phyloP scores from a whole-genome alignment of 108 stramenopile genomes.

The Nitzschia putrida region DNA sequence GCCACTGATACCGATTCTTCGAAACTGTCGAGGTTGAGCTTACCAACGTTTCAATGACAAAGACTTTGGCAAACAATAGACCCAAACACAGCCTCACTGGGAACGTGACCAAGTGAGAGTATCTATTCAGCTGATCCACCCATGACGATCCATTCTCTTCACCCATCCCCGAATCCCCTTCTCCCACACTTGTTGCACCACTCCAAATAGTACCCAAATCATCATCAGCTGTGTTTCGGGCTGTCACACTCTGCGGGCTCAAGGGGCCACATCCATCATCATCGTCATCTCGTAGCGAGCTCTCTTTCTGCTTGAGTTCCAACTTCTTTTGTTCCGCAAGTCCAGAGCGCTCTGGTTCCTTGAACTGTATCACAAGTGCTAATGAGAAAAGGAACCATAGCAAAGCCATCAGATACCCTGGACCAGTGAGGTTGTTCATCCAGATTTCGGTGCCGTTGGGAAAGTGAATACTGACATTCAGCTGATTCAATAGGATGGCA shows the following conservation, averaged over 20 bases:
- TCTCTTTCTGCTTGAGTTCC: constrained; percentile 32
- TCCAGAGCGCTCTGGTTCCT: constrained; percentile 64
- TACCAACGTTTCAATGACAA: constrained; percentile 77
- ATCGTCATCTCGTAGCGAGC: not conserved
- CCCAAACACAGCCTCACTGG: constrained; percentile 66
- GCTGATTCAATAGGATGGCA: constrained; percentile 63
- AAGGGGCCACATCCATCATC: not conserved
- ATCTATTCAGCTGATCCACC: constrained; percentile 14
- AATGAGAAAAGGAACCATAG: constrained; percentile 64
- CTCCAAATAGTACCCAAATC: constrained; percentile 35
- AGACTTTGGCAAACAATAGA: constrained; percentile 81
- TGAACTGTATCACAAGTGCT: constrained; percentile 43
- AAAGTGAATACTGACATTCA: constrained; percentile 49
- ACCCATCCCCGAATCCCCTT: not conserved
- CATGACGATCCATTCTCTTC: constrained; percentile 3
- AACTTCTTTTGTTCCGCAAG: constrained; percentile 54
- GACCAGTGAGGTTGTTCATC: constrained; percentile 81
- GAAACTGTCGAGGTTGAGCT: constrained; percentile 75
- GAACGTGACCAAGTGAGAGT: constrained; percentile 41
- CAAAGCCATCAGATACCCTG: constrained; percentile 81
- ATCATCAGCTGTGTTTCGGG: not conserved
- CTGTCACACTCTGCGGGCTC: not conserved
- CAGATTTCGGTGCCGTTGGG: constrained; percentile 37
- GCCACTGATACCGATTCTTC: constrained; percentile 85
- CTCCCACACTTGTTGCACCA: constrained; percentile 15